These are phyloP conservation scores for Phytopythium kandeliae DNA, from an alignment of 352 stramenopile genomes.

Conservation along the genomic window DNA sequence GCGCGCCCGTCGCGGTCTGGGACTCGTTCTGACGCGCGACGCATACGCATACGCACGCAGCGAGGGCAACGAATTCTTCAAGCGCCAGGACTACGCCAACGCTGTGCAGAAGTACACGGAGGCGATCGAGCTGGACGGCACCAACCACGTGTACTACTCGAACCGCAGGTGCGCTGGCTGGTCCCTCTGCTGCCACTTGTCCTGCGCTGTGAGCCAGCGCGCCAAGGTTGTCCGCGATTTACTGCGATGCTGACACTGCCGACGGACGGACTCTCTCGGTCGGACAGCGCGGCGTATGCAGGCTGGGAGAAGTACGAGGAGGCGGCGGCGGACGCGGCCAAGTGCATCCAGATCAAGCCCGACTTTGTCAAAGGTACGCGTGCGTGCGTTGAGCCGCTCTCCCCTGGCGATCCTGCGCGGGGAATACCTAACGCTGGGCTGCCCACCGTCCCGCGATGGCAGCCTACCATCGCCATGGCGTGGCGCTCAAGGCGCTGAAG, in stretches of 20 bases:
- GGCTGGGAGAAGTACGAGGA: constrained; percentile 69
- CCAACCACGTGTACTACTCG: constrained; percentile 92
- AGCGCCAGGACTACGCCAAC: constrained; percentile 81
- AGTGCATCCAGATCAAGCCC: constrained; percentile 90
- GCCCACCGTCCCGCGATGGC: no score
- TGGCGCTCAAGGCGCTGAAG: constrained; percentile 87
- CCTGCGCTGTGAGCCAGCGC: no score
- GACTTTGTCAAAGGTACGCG: constrained; percentile 90
- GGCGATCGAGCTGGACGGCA: constrained; percentile 83
- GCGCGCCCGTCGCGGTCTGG: not conserved
- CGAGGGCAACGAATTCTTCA: constrained; percentile 95
- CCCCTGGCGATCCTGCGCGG: no score
- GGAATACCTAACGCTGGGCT: no score
- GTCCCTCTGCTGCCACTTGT: no score
- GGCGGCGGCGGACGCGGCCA: constrained; percentile 79
- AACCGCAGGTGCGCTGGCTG: constrained; percentile 75
- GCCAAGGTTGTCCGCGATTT: no score
- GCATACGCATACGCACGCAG: constrained; percentile 15
- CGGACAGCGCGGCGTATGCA: constrained; percentile 62
- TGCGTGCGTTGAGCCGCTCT: not conserved
- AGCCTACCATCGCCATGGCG: constrained; percentile 92
- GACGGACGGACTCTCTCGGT: no score
- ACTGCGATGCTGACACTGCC: no score
- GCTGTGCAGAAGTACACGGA: constrained; percentile 93
- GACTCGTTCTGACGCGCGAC: not conserved